phyloP scores from a whole-genome alignment of 2,329 filamentous ascomycete species.

The Colletotrichum liriopes region DNA sequence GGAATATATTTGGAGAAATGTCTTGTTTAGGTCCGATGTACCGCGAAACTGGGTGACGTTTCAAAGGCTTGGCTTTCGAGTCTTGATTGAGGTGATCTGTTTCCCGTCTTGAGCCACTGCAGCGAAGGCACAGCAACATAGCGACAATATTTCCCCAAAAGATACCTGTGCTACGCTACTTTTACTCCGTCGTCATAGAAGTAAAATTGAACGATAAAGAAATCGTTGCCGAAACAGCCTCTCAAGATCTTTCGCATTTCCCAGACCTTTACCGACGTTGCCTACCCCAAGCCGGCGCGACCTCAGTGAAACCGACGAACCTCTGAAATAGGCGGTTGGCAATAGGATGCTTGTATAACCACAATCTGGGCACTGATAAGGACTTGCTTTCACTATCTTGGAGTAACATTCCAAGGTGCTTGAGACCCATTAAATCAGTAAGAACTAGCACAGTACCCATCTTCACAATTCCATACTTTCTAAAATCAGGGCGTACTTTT shows the following conservation, averaged over 20 bases:
- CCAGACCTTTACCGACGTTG: no score
- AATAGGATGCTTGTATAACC: not conserved
- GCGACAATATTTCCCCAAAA: accelerated
- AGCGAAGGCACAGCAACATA: no score
- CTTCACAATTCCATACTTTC: not conserved
- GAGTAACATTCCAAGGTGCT: not conserved
- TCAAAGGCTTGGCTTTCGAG: not conserved
- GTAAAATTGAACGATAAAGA: not conserved
- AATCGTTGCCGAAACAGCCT: not conserved
- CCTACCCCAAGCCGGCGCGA: no score
- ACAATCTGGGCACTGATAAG: not conserved
- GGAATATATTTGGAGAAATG: not conserved
- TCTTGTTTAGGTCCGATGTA: not conserved
- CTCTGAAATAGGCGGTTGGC: no score
- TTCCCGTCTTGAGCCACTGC: not conserved
- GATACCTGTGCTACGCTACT: no score
- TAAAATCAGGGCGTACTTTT: not conserved
- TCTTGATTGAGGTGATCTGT: not conserved
- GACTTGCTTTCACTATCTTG: not conserved
- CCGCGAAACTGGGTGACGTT: no score
- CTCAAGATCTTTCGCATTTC: no score
- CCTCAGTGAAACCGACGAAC: no score
- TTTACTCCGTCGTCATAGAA: no score
- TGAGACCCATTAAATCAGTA: not conserved
- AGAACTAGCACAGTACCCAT: not conserved